These are phyloP conservation scores for Galeopsis tetrahit DNA, from an alignment of 257 asterid genomes.

Conservation along the genomic window DNA sequence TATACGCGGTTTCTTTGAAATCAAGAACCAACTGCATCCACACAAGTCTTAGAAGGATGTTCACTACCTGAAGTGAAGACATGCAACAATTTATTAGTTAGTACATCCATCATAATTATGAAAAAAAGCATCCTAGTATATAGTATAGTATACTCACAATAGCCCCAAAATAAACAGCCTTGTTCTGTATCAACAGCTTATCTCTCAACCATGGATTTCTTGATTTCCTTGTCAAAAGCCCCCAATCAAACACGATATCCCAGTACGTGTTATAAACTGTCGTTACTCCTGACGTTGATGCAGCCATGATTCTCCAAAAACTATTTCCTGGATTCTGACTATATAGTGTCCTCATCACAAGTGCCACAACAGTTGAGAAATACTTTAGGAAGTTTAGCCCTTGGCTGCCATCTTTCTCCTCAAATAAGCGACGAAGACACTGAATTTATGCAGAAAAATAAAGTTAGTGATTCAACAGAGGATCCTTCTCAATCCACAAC, in stretches of 20 bases:
- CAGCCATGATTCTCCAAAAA: constrained; percentile 56
- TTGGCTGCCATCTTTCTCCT: constrained; percentile 55
- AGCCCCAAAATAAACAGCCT: constrained; percentile 67
- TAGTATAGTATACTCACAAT: constrained; percentile 52
- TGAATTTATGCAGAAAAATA: constrained; percentile 23
- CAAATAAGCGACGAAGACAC: constrained; percentile 70
- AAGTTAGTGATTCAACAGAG: not conserved
- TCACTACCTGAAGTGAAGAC: constrained; percentile 53
- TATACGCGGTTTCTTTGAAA: constrained; percentile 44
- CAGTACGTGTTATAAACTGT: constrained; percentile 69
- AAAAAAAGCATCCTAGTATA: no score
- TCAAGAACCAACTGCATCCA: constrained; percentile 93
- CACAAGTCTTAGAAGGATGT: constrained; percentile 70
- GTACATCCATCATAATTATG: no score
- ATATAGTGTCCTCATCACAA: constrained; percentile 63
- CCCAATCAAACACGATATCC: constrained; percentile 90
- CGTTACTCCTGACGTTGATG: constrained; percentile 63
- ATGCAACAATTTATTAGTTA: no score
- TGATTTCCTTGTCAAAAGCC: constrained; percentile 55
- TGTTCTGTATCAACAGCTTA: constrained; percentile 66
- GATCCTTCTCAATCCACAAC: not conserved
- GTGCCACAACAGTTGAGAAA: constrained; percentile 70
- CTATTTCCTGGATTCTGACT: constrained; percentile 28
- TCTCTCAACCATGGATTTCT: constrained; percentile 86
- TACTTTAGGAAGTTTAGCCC: constrained; percentile 63